phyloP scores from a whole-genome alignment of 108 stramenopile species.

The Aureococcus anophagefferens region DNA sequence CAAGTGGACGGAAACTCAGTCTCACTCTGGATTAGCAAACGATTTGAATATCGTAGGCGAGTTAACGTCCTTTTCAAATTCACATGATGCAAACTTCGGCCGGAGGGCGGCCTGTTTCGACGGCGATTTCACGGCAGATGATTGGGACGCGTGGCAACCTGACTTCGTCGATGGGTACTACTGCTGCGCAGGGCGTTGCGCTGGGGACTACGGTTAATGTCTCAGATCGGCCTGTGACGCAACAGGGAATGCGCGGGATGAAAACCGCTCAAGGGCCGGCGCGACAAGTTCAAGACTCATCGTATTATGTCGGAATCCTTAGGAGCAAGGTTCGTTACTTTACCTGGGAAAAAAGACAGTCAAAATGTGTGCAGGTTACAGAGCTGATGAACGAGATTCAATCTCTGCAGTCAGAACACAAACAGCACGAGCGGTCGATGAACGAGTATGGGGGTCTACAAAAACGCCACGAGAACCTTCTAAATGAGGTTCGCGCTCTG shows the following conservation, averaged over 20 bases:
- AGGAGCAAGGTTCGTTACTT: conserved; percentile 33
- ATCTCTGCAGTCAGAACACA: conserved; percentile 3
- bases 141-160: neutral
- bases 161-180: conserved; percentile 7
- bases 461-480: conserved; percentile 41
- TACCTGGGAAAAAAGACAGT: neutral
- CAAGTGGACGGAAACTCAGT: too few relatives aligned
- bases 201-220: conserved; percentile 14
- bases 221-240: conserved; percentile 50
- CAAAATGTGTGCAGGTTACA: neutral
- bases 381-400: conserved; percentile 24
- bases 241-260: conserved; percentile 55
- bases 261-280: conserved; percentile 24
- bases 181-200: conserved; percentile 8
- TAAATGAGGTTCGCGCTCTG: conserved; percentile 30
- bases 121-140: neutral
- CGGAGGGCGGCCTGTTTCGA: too few relatives aligned
- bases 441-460: conserved; percentile 13
- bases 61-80: too few relatives aligned
- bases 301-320: conserved; percentile 44
- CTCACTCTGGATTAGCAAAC: too few relatives aligned
- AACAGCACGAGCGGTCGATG: neutral
- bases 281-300: conserved; percentile 50
- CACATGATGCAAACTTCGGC: too few relatives aligned
- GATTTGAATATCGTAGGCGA: too few relatives aligned